These are phyloP conservation scores for Marasmius sp. DNA, from an alignment of 1,284 basidiomycete species.

Conservation along the genomic window DNA sequence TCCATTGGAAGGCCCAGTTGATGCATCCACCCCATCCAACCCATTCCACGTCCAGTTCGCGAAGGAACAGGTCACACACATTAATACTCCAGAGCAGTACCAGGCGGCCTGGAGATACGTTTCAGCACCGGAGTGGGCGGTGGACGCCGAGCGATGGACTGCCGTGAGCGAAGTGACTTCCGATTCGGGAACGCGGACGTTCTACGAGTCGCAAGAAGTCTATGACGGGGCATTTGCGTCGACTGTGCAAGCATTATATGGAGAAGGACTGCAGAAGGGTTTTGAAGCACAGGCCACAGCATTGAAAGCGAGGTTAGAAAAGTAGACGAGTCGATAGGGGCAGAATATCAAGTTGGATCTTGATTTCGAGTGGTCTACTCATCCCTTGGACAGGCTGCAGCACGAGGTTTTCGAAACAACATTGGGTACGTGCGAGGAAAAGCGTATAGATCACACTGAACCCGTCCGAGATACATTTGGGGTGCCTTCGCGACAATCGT, in stretches of 20 bases:
- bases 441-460: no score
- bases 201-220: constrained; percentile 29
- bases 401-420: no score
- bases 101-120: constrained; percentile 26
- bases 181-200: constrained; percentile 22
- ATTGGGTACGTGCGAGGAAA: no score
- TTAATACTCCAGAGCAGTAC: constrained; percentile 18
- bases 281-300: constrained; percentile 26
- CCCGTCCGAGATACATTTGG: no score
- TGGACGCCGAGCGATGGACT: constrained; percentile 28
- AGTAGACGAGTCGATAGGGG: not conserved
- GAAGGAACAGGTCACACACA: constrained; percentile 28
- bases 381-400: no score
- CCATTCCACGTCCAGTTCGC: constrained; percentile 24
- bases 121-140: constrained; percentile 21
- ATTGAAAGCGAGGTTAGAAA: constrained; percentile 23
- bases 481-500: no score
- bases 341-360: not conserved
- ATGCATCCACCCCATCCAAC: constrained; percentile 24
- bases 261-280: constrained; percentile 21
- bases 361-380: not conserved
- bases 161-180: constrained; percentile 17
- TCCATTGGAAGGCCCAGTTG: constrained; percentile 26
- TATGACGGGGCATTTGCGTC: constrained; percentile 21
- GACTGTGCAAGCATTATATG: constrained; percentile 19